phyloP scores from a whole-genome alignment of 257 asterid genomes.

The Mitragyna speciosa region DNA sequence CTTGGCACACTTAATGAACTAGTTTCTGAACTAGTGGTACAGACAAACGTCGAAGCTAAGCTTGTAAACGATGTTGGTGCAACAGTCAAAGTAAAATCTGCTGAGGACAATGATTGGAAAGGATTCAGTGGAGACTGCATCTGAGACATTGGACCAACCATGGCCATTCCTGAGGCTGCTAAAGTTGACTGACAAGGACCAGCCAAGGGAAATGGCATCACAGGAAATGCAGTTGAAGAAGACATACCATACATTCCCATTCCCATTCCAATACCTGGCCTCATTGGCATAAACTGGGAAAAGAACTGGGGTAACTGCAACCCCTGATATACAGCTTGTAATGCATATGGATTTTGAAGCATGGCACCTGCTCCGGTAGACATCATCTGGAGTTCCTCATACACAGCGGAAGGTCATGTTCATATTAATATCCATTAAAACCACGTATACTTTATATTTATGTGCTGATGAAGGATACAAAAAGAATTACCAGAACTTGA shows the following conservation, averaged over 20 bases:
- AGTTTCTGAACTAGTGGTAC: not conserved
- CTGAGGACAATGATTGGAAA: not conserved
- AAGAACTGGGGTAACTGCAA: not conserved
- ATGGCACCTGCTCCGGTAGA: not conserved
- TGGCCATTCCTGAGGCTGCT: not conserved
- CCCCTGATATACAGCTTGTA: not conserved
- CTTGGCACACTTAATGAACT: not conserved
- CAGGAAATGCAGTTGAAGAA: not conserved
- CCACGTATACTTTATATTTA: not conserved
- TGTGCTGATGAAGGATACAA: not conserved
- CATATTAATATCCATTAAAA: not conserved
- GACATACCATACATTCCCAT: not conserved
- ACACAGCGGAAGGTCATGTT: not conserved
- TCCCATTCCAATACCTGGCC: not conserved
- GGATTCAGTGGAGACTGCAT: not conserved
- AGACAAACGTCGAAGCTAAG: not conserved
- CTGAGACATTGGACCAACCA: not conserved
- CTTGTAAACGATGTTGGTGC: not conserved
- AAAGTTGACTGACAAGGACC: not conserved
- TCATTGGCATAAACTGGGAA: conserved; percentile 4
- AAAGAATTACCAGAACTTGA: not conserved
- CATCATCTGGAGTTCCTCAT: not conserved
- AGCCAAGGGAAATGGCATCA: conserved; percentile 1
- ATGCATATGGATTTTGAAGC: not conserved
- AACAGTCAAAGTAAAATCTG: not conserved